Conservation (phyloP, 1,139 yeast genomes). For the Pichia norvegensis region DNA sequence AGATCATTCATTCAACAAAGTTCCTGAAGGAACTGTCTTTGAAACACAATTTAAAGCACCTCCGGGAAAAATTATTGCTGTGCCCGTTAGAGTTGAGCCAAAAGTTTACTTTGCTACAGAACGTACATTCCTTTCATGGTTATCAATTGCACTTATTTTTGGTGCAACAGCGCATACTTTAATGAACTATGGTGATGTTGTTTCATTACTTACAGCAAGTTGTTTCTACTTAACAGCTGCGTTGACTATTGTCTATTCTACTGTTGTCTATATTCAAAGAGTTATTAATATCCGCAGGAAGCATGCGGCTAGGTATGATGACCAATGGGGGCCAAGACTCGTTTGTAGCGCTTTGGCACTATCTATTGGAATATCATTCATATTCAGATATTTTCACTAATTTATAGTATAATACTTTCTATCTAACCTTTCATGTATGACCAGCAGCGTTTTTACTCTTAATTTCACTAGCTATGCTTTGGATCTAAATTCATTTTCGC, state of each 20-base stretch:
- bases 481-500: too few species aligned
- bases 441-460: not conserved
- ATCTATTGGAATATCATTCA: constrained; percentile 66
- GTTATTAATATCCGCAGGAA: constrained; percentile 76
- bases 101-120: constrained; percentile 81
- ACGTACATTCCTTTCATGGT: constrained; percentile 72
- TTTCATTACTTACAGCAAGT: constrained; percentile 73
- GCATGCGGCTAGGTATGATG: constrained; percentile 79
- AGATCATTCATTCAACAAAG: constrained; percentile 52
- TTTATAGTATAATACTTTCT: not conserved
- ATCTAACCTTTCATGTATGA: not conserved
- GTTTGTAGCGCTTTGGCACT: constrained; percentile 68
- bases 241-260: constrained; percentile 64
- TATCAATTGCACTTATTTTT: constrained; percentile 62
- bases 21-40: constrained; percentile 75
- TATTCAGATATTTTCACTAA: constrained; percentile 36
- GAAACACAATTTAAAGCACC: constrained; percentile 63
- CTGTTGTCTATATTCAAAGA: constrained; percentile 71
- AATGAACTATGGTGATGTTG: constrained; percentile 58
- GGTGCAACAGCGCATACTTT: constrained; percentile 69
- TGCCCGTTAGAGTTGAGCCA: constrained; percentile 77
- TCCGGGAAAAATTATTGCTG: constrained; percentile 64
- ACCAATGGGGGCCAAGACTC: constrained; percentile 77
- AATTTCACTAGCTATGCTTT: too few species aligned
- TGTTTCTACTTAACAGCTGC: constrained; percentile 85